Evolutionary conservation across 177 flowering plant species (phyloP).

Genomic region (Vitis hybrid): DNA sequence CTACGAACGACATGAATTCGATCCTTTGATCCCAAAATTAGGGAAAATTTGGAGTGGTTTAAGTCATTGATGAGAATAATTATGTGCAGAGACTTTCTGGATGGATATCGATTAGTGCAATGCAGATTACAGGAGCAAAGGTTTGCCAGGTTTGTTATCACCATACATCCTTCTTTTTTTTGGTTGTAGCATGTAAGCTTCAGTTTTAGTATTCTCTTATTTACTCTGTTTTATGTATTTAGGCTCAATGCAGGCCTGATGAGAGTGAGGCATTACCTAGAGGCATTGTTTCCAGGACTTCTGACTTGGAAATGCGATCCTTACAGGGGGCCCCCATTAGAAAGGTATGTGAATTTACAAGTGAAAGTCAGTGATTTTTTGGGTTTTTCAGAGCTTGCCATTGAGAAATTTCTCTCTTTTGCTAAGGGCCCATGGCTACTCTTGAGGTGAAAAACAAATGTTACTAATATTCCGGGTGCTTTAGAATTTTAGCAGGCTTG

Average conservation of each 20-base stretch:
- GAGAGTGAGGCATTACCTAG: conserved; percentile 64
- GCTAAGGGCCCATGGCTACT: no score
- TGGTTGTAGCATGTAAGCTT: no score
- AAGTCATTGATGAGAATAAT: not conserved
- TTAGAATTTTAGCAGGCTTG: no score
- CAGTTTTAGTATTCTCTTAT: not conserved
- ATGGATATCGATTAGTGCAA: conserved; percentile 24
- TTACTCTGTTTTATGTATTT: conserved; percentile 12
- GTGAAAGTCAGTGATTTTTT: not conserved
- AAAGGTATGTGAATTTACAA: not conserved
- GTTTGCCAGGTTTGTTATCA: conserved; percentile 42
- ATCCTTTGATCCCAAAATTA: no score
- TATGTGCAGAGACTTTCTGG: conserved; percentile 35
- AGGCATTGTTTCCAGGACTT: conserved; percentile 52
- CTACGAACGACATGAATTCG: no score
- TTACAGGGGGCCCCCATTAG: conserved; percentile 38
- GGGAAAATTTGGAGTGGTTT: no score
- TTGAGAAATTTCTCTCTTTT: no score
- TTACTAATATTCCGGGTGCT: no score
- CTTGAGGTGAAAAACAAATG: no score
- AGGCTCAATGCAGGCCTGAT: conserved; percentile 49
- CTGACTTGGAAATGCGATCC: conserved; percentile 67
- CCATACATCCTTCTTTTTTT: no score
- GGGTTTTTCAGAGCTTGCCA: not conserved
- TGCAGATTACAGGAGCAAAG: conserved; percentile 12